Conservation (phyloP, 345 rosid species). For the Euphorbia pulcherrima region DNA sequence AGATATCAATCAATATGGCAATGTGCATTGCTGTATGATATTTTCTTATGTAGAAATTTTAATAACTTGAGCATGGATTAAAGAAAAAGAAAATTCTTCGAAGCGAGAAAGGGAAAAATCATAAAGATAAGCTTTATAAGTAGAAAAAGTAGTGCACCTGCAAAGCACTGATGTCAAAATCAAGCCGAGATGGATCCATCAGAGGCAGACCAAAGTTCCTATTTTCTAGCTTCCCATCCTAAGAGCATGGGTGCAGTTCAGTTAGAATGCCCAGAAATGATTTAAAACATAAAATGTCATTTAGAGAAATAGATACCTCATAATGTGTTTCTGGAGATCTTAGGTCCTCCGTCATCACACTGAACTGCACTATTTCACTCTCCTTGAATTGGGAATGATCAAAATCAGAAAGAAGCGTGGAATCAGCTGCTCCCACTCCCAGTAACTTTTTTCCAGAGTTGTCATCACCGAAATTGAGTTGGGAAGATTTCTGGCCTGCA, state of each 20-base stretch:
- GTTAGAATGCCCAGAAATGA: slow-evolving; percentile 13
- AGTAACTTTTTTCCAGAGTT: slow-evolving; percentile 29
- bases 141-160: slow-evolving; percentile 49
- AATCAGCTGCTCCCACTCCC: slow-evolving; percentile 28
- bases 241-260: slow-evolving; percentile 25
- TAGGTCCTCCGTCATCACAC: slow-evolving; percentile 58
- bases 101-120: too few relatives aligned
- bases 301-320: slow-evolving; percentile 48
- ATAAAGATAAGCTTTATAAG: slow-evolving; percentile 12
- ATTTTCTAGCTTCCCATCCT: slow-evolving; percentile 56
- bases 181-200: slow-evolving; percentile 47
- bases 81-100: slow-evolving; percentile 3
- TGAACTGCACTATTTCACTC: slow-evolving; percentile 60
- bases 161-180: slow-evolving; percentile 55
- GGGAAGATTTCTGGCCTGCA: slow-evolving; percentile 38
- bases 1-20: background rate
- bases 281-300: slow-evolving; percentile 26
- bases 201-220: slow-evolving; percentile 51
- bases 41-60: background rate
- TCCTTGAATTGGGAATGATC: slow-evolving; percentile 37
- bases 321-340: slow-evolving; percentile 44
- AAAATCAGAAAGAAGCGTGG: slow-evolving; percentile 23
- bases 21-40: background rate
- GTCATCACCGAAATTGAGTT: slow-evolving; percentile 42
- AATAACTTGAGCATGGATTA: background rate